Evolutionary conservation across 768 basidiomycete species (phyloP), one percentile per base, ranked within the genome.

Genomic region (Brasilioporus rufonigricans): DNA sequence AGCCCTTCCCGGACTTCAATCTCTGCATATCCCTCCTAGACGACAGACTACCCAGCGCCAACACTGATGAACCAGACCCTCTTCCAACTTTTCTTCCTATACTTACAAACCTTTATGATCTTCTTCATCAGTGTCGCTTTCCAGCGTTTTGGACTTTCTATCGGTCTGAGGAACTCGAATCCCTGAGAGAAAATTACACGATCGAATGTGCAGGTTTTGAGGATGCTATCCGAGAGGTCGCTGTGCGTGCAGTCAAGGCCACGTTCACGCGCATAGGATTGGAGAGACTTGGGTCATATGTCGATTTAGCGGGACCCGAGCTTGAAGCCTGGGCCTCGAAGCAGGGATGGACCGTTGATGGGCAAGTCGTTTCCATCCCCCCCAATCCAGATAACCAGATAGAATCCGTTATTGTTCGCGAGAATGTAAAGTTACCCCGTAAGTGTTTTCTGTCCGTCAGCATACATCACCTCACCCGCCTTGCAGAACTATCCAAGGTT

Each of bases 21-120:
- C 89, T 98, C 59, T 95, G 91, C 64, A 83, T 96, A 61, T 91
- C 95, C 45, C 81, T 99, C n/a, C 77, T 95, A 36, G 90, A 93
- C 56, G 92, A 93, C 61, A 82, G 86, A 44, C 70, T 79, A 18
- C 65, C 73, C 47, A 82, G 71, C 55, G 55, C 78, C 40, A 79
- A 77, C 60, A 73, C 84, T 12, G 90, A 92, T 62, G 90, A 93
- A 65, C 87, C 88, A 26, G 90, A 93, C 77, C 91, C 91, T 48
- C 78, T 92, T 24, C 84, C 88, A 19, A 54, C 76, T 44, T 77
- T 91, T 57, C 79, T 93, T 32, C 86, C 91, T 48, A 68, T 83
- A 49, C 78, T 92, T 58, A 81, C 84, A 61, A 74, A 76, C 48
- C 79, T 94, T 40, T 80, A 86, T 68, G 80, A 77, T 62, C 80